Evolutionary conservation across 202 grass and related monocot species (phyloP).

Genomic region (Schoenoplectus tabernaemontani): DNA sequence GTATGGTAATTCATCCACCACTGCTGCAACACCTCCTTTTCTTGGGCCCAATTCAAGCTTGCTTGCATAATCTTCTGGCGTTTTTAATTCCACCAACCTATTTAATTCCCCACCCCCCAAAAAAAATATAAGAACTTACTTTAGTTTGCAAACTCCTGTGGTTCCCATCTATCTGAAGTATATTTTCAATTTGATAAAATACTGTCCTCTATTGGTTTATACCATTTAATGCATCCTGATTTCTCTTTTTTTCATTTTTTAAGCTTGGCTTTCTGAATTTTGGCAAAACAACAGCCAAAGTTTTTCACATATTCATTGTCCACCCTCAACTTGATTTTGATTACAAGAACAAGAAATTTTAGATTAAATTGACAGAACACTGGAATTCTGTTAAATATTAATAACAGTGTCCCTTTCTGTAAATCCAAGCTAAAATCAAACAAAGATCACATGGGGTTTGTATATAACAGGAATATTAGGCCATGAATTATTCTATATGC

Average conservation of each 20-base stretch:
- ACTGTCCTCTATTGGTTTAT: background rate
- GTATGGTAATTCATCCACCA: slow-evolving; percentile 91
- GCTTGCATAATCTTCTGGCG: slow-evolving; percentile 65
- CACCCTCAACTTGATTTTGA: background rate
- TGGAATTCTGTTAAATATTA: background rate
- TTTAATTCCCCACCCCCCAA: background rate
- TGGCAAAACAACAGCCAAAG: background rate
- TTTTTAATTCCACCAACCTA: slow-evolving; percentile 56
- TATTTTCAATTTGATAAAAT: background rate
- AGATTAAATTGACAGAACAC: background rate
- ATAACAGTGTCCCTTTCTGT: background rate
- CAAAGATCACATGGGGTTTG: background rate
- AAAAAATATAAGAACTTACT: background rate
- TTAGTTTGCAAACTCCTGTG: background rate
- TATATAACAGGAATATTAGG: background rate
- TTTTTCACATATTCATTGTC: background rate
- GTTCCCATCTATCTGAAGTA: background rate
- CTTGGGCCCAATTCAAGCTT: slow-evolving; percentile 66
- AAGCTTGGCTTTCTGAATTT: background rate
- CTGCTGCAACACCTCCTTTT: slow-evolving; percentile 74
- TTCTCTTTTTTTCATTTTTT: background rate
- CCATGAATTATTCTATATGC: background rate
- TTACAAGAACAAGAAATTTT: background rate
- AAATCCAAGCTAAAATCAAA: background rate
- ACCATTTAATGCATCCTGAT: background rate